These are phyloP conservation scores for Boletus tylopilopsis DNA, from an alignment of 768 basidiomycete species.

Conservation along the genomic window DNA sequence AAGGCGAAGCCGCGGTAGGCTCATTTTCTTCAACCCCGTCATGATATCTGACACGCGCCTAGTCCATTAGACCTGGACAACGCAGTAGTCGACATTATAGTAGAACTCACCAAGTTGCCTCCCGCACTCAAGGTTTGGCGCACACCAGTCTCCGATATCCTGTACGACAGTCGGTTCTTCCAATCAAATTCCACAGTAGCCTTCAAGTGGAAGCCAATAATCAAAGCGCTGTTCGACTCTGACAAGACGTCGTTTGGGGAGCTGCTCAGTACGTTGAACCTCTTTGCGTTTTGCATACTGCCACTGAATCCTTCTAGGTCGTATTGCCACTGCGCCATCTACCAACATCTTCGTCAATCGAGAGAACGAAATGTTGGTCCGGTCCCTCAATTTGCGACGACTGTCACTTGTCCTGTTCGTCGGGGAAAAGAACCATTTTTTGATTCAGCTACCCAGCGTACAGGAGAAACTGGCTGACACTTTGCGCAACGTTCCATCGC, in stretches of 20 bases:
- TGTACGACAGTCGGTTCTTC: conserved; percentile 88
- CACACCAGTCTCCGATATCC: conserved; percentile 69
- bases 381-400: conserved; percentile 83
- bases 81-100: conserved; percentile 60
- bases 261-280: conserved; percentile 58
- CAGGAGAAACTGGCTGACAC: conserved; percentile 97
- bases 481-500: conserved; percentile 70
- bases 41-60: conserved; percentile 8
- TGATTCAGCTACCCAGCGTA: conserved; percentile 87
- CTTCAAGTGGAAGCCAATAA: conserved; percentile 68
- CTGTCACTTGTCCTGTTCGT: conserved; percentile 84
- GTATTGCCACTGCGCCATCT: conserved; percentile 80
- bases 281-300: conserved; percentile 27
- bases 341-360: conserved; percentile 95
- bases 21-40: background rate
- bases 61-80: conserved; percentile 79
- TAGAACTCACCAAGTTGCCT: conserved; percentile 76
- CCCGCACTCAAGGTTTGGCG: conserved; percentile 84
- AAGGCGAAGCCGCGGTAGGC: conserved; percentile 72
- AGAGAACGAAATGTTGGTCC: conserved; percentile 87
- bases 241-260: conserved; percentile 88
- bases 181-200: conserved; percentile 58
- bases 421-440: conserved; percentile 87
- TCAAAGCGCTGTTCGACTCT: conserved; percentile 76
- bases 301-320: conserved; percentile 42